Conservation (phyloP, 2,329 filamentous ascomycete genomes). For the Simplicillium aogashimaense region DNA sequence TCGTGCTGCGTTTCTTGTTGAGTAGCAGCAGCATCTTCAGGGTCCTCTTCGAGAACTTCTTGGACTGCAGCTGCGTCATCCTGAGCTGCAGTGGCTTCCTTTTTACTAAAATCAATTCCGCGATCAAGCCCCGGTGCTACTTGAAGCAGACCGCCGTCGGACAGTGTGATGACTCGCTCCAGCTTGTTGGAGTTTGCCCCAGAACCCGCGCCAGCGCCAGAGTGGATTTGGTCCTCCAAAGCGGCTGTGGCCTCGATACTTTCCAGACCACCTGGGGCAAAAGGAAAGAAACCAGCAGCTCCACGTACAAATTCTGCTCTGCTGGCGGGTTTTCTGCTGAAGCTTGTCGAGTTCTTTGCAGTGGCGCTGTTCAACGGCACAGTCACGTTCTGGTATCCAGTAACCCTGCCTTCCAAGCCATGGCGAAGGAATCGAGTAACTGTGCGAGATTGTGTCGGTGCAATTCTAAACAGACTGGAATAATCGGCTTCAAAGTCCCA, state of each 20-base stretch:
- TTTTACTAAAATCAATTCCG: conserved; percentile 62
- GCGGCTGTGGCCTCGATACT: conserved; percentile 77
- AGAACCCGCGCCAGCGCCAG: conserved; percentile 32
- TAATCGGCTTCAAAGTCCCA: conserved; percentile 81
- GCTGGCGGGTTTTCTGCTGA: conserved; percentile 75
- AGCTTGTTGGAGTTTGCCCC: conserved; percentile 46
- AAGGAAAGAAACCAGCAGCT: conserved; percentile 87
- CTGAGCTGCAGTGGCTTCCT: conserved; percentile 43
- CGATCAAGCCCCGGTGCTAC: conserved; percentile 72
- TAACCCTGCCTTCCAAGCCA: conserved; percentile 85
- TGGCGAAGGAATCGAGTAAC: conserved; percentile 86
- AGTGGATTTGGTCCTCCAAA: conserved; percentile 64
- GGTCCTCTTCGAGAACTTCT: conserved; percentile 44
- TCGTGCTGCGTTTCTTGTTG: conserved; percentile 19
- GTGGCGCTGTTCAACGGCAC: conserved; percentile 81
- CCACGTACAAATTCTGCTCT: conserved; percentile 88
- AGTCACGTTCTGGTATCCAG: conserved; percentile 88
- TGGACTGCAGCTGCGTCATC: conserved; percentile 63
- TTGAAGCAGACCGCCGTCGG: conserved; percentile 69
- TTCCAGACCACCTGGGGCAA: conserved; percentile 83
- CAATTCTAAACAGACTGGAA: conserved; percentile 75
- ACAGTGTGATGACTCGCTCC: conserved; percentile 78
- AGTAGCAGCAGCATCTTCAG: conserved; percentile 25
- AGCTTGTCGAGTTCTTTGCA: conserved; percentile 89
- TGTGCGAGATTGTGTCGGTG: conserved; percentile 88